Evolutionary conservation across 441 rosid genomes (phyloP).

Genomic region (Sinapis alba): DNA sequence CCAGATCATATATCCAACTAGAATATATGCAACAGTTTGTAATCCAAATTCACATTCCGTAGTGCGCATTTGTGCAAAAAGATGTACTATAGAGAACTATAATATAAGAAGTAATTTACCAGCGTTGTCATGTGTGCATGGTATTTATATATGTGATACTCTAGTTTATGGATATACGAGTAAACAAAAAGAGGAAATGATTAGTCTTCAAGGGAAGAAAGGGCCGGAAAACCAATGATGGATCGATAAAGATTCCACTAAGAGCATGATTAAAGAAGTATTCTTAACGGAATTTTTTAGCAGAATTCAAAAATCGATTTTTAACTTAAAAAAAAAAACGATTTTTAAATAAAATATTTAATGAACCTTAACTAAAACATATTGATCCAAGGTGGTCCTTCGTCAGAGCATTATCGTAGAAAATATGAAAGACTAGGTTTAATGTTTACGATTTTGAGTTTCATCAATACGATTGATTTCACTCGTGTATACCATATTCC

Average conservation of each 20-base stretch:
- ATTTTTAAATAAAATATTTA: no score
- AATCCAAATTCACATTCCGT: neutral
- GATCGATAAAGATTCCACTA: neutral
- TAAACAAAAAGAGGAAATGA: neutral
- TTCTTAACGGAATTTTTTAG: no score
- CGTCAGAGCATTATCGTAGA: no score
- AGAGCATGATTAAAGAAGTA: no score
- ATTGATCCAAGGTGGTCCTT: no score
- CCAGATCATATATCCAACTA: neutral
- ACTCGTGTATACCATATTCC: neutral
- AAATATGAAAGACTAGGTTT: no score
- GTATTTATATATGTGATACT: neutral
- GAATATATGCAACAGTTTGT: neutral
- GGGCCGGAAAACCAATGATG: neutral
- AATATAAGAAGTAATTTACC: neutral
- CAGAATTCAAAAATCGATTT: no score
- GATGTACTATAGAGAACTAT: constrained; percentile 1
- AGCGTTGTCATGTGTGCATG: neutral
- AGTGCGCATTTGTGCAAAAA: neutral
- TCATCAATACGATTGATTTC: neutral
- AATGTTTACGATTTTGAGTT: neutral
- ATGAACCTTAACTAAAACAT: no score
- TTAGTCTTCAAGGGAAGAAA: neutral
- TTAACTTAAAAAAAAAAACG: no score
- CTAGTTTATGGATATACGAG: neutral